These are phyloP conservation scores for Blastobotrys mokoenaii DNA, from an alignment of 805 yeast genomes.

Conservation along the genomic window DNA sequence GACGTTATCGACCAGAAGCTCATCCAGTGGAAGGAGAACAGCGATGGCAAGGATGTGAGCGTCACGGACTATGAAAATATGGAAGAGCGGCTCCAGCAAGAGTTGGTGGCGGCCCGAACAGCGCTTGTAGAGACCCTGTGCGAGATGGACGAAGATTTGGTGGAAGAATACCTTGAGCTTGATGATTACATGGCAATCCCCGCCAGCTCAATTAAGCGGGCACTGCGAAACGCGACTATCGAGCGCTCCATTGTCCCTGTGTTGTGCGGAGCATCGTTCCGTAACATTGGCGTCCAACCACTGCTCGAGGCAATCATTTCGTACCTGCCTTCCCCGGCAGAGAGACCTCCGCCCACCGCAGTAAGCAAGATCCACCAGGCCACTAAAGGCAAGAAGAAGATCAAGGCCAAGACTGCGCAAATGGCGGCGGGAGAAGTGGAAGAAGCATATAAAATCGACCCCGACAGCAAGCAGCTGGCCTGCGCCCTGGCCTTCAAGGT, in stretches of 20 bases:
- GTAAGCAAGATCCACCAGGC: constrained; percentile 17
- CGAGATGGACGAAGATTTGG: constrained; percentile 68
- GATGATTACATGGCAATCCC: constrained; percentile 62
- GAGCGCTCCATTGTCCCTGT: constrained; percentile 60
- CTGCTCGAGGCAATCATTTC: constrained; percentile 72
- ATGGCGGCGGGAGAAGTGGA: constrained; percentile 8
- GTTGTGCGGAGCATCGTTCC: constrained; percentile 86
- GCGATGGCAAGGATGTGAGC: constrained; percentile 43
- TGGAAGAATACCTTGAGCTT: constrained; percentile 67
- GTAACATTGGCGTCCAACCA: constrained; percentile 92
- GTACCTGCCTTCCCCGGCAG: constrained; percentile 77
- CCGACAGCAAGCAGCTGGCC: constrained; percentile 43
- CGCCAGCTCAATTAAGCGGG: constrained; percentile 40
- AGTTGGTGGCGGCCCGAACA: constrained; percentile 51
- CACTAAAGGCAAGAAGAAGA: constrained; percentile 9
- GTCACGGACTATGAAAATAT: constrained; percentile 34
- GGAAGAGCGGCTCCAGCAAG: constrained; percentile 35
- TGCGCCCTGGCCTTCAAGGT: constrained; percentile 90
- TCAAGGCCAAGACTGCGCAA: neutral
- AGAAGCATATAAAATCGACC: constrained; percentile 3
- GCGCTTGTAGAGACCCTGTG: constrained; percentile 78
- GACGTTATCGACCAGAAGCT: constrained; percentile 63
- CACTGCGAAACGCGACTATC: constrained; percentile 60
- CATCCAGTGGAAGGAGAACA: constrained; percentile 33
- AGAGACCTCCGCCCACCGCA: constrained; percentile 48